Base-by-base conservation (phyloP, 202 grass and related monocot genomes). In the Panicum hallii region DNA sequence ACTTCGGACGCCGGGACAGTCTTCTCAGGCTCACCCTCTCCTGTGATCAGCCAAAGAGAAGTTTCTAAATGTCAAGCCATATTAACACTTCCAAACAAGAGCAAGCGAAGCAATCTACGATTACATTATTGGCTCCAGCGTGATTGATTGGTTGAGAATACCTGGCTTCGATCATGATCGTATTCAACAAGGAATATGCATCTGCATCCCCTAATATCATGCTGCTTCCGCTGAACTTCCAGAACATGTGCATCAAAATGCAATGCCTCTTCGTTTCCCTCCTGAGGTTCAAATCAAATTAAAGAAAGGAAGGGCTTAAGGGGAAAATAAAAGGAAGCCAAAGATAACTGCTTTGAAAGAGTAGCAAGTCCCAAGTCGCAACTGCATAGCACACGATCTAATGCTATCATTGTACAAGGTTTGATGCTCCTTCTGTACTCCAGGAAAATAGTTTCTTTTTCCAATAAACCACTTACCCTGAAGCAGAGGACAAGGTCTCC, bases 151-250 rank as follows among this genome's bases (percentile, higher is more conserved):
- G 34, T n/a, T 55, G 15, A 70, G 68, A 63, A 74, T 89, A 96
- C 97, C 91, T 99, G 86, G 66, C 82, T 83, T 85, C 71, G 50
- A 44, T 99, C 97, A 79, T 96, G 93, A 83, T 94, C 80, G 34
- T 99, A 99, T 84, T 74, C 63, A 38, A 99, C 43, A 61, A 85
- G 72, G 89, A 99, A 99, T 70, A 90, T 82, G 44, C 93, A 99
- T 79, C 93, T 94, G 83, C 97, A 99, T 38, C 97, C 97, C 79
- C 97, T 94, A 57, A 99, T 89, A 87, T 99, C 97, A 85, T 99
- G 97, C 11, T 91, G 86, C 55, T 97, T 99, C 84, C 87, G 90
- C 75, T 92, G 62, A 60, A 99, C 80, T 83, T 92, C 86, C 1
- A 94, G 6, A 72, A 99, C 57, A 87, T 92, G 93, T 0, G 91